Evolutionary conservation across 2,329 filamentous ascomycete species (phyloP), one percentile per base, ranked within the genome.

Genomic region (Ophiostoma himal-ulmi): DNA sequence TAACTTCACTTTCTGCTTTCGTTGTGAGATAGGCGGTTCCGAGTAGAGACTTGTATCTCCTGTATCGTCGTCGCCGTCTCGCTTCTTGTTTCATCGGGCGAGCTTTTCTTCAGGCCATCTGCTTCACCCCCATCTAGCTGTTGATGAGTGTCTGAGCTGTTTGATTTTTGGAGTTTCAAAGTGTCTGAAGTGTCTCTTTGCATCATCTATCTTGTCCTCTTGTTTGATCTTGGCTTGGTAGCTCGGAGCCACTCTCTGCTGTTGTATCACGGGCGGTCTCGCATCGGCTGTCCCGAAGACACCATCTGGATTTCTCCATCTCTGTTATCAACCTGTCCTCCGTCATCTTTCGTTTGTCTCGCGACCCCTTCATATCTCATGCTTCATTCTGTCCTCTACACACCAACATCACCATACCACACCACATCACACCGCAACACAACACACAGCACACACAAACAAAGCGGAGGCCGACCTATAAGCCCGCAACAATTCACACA

Each of bases 211-310:
- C 34, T 65, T 36, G 20, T 37, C 36, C 34, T 22, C 36, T 39
- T 39, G 36, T 65, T 65, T 60, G 54, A 34, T 60, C 54, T 60
- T 13, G 54, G 54, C 22, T 60, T 26, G 34, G n/a, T 34, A 8
- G 26, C 17, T 34, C 52, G 4, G 57, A 62, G 26, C 26, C 57
- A 34, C 34, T 22, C 26, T 26, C 22, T 34, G 22, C 57, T 17
- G 52, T 62, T 62, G 57, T 62, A 57, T 26, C 52, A 57, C 52
- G 52, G 57, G 7, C 57, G 57, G 57, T 62, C 57, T 62, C 57
- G 57, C 57, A 62, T 62, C 57, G 57, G 57, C 57, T 62, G 26
- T 62, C 52, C 30, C 26, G 22, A 62, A 62, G 57, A 62, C 57
- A 62, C 17, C 54, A 22, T 30, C 30, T 30, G 30, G 37, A 48